These are phyloP conservation scores for Raphanus sativus DNA, from an alignment of 345 rosid genomes.

Conservation along the genomic window DNA sequence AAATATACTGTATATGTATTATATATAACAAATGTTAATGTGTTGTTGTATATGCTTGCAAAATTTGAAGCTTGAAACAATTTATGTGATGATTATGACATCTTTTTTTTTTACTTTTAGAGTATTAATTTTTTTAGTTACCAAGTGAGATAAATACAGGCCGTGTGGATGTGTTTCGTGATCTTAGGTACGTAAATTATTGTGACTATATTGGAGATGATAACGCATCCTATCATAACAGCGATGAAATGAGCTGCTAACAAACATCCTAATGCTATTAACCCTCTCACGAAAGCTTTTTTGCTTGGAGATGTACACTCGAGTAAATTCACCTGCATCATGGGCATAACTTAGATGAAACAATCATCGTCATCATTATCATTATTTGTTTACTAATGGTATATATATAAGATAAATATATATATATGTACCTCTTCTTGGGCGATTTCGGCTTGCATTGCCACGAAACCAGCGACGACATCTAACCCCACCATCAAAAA, in stretches of 20 bases:
- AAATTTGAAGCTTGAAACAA: neutral
- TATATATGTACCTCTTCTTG: constrained; percentile 9
- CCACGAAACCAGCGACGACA: constrained; percentile 8
- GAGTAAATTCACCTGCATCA: constrained; percentile 24
- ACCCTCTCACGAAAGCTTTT: constrained; percentile 15
- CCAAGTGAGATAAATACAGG: constrained; percentile 5
- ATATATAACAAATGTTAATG: neutral
- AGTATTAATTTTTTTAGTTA: neutral
- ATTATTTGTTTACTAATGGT: neutral
- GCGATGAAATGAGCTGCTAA: constrained; percentile 14
- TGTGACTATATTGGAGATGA: neutral
- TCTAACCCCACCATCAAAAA: constrained; percentile 15
- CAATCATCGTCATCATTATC: neutral
- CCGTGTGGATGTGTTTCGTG: neutral
- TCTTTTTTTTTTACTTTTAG: too few relatives aligned
- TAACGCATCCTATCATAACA: constrained; percentile 11
- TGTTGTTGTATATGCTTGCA: neutral
- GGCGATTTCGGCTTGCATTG: constrained; percentile 5
- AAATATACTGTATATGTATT: neutral
- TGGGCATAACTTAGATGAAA: neutral
- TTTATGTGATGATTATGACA: neutral
- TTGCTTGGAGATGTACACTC: constrained; percentile 35
- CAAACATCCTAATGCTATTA: constrained; percentile 17
- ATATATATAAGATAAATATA: neutral
- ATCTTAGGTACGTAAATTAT: neutral